phyloP scores from a whole-genome alignment of 2,329 filamentous ascomycete genomes.

The Colletotrichum brevisporum region DNA sequence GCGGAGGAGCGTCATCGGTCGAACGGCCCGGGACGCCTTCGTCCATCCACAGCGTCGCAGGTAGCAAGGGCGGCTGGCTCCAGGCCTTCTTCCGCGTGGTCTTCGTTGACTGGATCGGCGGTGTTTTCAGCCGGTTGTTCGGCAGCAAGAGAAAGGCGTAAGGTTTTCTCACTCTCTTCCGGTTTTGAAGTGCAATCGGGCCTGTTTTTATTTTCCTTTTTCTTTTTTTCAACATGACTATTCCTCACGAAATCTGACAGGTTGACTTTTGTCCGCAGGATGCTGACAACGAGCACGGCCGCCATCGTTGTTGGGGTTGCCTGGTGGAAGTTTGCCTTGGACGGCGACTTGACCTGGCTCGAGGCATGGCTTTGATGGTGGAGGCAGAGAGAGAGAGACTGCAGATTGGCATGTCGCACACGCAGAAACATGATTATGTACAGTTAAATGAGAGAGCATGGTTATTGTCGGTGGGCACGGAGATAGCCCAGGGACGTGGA shows the following conservation, averaged over 20 bases:
- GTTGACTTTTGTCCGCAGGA: conserved; percentile 40
- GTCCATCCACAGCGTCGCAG: conserved; percentile 44
- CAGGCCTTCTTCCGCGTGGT: conserved; percentile 51
- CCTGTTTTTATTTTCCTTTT: background rate
- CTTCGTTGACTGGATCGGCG: conserved; percentile 57
- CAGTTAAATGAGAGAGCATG: conserved; percentile 7
- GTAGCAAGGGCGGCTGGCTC: conserved; percentile 50
- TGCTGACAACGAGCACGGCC: conserved; percentile 40
- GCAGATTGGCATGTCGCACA: background rate
- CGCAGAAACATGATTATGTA: conserved; percentile 13
- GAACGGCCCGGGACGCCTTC: conserved; percentile 41
- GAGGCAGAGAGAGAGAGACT: background rate
- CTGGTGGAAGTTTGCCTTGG: conserved; percentile 33
- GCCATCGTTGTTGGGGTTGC: conserved; percentile 36
- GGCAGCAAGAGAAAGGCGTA: conserved; percentile 41
- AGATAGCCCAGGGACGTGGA: background rate
- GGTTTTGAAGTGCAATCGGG: conserved; percentile 14
- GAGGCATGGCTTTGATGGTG: conserved; percentile 13
- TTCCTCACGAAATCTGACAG: conserved; percentile 39
- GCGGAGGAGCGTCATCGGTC: conserved; percentile 24
- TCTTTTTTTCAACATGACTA: background rate
- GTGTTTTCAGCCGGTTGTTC: conserved; percentile 46
- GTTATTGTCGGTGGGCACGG: background rate
- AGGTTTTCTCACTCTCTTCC: conserved; percentile 34
- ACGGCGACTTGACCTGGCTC: conserved; percentile 29